These are phyloP conservation scores for Perkinsus chesapeaki DNA, from an alignment of 169 alveolate genomes.

Conservation along the genomic window DNA sequence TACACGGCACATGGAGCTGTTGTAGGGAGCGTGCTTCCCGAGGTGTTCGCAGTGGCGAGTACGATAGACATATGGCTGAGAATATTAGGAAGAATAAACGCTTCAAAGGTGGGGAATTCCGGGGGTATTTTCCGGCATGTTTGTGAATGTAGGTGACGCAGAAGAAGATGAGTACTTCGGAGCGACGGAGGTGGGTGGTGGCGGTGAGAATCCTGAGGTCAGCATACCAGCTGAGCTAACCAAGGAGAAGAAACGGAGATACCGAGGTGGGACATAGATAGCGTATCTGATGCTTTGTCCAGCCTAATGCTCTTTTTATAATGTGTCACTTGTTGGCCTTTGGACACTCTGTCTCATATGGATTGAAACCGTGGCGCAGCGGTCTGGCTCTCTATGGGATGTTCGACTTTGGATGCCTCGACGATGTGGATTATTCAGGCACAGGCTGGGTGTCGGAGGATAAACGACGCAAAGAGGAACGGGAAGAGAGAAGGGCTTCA, in stretches of 20 bases:
- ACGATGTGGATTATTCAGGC: neutral
- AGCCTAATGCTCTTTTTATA: no score
- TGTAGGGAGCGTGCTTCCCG: neutral
- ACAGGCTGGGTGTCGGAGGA: neutral
- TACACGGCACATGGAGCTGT: neutral
- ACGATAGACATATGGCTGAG: neutral
- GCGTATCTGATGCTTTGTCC: no score
- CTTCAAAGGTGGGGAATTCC: neutral
- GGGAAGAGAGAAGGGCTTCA: neutral
- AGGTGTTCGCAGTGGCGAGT: neutral
- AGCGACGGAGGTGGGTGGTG: neutral
- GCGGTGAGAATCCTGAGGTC: neutral
- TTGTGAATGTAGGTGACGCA: neutral
- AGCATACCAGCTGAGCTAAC: neutral
- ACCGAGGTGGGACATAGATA: neutral
- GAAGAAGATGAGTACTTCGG: neutral
- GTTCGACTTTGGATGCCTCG: neutral
- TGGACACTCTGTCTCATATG: no score
- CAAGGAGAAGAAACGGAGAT: neutral
- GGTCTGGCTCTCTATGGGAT: no score
- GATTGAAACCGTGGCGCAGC: no score
- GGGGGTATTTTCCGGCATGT: neutral
- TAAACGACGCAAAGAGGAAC: neutral
- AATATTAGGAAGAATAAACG: neutral
- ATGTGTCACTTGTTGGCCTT: no score